Base-by-base conservation (phyloP, 805 yeast genomes). In the Kuraishia capsulata region DNA sequence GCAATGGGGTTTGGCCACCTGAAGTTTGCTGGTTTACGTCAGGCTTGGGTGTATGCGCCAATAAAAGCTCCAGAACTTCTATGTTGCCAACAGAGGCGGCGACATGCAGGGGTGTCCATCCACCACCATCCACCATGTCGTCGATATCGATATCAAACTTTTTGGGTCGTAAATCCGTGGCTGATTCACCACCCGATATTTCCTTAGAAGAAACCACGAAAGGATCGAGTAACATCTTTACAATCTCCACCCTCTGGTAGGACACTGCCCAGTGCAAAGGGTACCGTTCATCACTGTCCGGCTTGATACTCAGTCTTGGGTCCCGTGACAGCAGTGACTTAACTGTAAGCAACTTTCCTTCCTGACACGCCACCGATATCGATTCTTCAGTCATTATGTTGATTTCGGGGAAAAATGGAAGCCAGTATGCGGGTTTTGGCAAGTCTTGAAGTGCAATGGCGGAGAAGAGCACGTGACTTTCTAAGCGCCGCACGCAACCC, bases 221-320 rank as follows among this genome's bases (percentile, higher is more conserved):
- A 28, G 64, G 68, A 39, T 58, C 61, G 39, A 66, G 55, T 5
- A 80, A 51, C 28, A 70, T 47, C 13, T 67, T 58, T 0, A 75
- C 76, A 16, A 81, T 64, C 20, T 73, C 76, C 4, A 59, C 49
- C 40, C 78, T 68, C 36, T 74, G 72, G 47, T 68, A 68, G 1
- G 95, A 74, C 20, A 80, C 75, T 1, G 96, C 96, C 96, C 96
- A 89, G 55, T 86, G 94, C 35, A 88, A 61, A 2, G 96, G 82
- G 2, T 83, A 77, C 45, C 97, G 69, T 2, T 78, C 80, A 51
- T 88, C 96, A 2, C 67, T 70, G 55, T 89, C 97, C 42, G 56
- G 65, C 13, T 50, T 37, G 2, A 69, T 47, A 1, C 73, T 71
- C 11, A 64, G 51, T 24, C 66, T 61, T 5, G 86, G 81, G 35